Evolutionary conservation across 495 filamentous ascomycete genomes (phyloP).

Genomic region (Pyrenula aspistea): DNA sequence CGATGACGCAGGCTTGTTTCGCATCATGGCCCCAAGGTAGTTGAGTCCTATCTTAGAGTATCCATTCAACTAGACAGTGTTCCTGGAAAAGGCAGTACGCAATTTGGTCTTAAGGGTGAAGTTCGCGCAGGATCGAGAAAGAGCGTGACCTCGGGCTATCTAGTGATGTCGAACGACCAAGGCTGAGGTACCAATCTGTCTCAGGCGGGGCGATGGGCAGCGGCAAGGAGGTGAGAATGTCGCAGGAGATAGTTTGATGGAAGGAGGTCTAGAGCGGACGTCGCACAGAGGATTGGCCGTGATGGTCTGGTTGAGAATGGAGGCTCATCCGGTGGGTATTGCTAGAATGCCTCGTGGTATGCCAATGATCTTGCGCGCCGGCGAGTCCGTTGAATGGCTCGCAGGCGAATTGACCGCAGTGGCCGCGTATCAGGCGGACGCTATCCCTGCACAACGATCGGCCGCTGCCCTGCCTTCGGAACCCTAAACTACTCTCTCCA

Average conservation of each 20-base stretch:
- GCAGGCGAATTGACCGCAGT: not conserved
- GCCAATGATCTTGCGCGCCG: not conserved
- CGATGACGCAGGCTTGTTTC: constrained; percentile 62
- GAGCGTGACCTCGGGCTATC: not conserved
- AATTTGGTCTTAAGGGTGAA: no score
- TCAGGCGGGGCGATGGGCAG: not conserved
- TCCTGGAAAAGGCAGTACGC: no score
- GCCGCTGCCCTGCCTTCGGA: not conserved
- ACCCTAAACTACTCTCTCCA: not conserved
- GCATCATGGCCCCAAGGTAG: constrained; percentile 47
- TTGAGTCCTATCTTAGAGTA: constrained; percentile 14
- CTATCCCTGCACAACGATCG: not conserved
- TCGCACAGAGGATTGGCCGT: not conserved
- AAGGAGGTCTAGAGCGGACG: not conserved
- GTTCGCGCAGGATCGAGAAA: not conserved
- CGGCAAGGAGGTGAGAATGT: not conserved
- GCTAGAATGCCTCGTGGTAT: not conserved
- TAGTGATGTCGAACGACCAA: not conserved
- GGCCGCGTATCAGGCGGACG: not conserved
- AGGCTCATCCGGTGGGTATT: not conserved
- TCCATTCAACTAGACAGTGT: constrained; percentile 15
- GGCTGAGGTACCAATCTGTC: not conserved
- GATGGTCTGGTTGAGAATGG: not conserved
- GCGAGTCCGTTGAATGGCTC: not conserved
- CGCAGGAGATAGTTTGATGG: not conserved